phyloP scores from a whole-genome alignment of 2,329 filamentous ascomycete species.

The Trichophyton schoenleinii region DNA sequence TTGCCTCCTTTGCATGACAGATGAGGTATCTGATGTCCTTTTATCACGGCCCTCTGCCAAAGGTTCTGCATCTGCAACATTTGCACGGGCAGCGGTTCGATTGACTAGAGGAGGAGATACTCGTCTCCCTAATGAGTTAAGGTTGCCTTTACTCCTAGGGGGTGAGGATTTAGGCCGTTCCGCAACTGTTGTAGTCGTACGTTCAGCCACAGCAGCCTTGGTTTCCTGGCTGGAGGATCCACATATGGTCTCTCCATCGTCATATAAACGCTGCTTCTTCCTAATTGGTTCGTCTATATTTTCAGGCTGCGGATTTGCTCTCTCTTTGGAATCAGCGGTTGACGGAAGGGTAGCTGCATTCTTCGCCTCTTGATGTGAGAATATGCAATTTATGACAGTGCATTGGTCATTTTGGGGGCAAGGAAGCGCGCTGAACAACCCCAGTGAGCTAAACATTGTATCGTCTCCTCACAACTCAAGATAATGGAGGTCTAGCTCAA shows the following conservation, averaged over 20 bases:
- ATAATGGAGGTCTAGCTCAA: no score
- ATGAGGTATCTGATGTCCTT: background rate
- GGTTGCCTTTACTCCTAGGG: constrained; percentile 10
- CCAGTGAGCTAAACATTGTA: constrained; percentile 43
- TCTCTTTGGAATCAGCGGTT: background rate
- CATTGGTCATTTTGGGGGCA: constrained; percentile 44
- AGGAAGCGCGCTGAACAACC: constrained; percentile 40
- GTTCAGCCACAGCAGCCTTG: background rate
- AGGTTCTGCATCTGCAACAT: background rate
- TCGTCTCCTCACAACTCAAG: background rate
- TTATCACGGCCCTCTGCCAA: background rate
- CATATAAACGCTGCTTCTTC: constrained; percentile 21
- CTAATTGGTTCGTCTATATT: constrained; percentile 15
- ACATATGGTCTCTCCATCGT: background rate
- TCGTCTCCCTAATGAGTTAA: constrained; percentile 17
- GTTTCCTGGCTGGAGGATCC: background rate
- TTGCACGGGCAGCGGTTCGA: background rate
- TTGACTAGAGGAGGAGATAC: constrained; percentile 23
- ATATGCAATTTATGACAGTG: constrained; percentile 45
- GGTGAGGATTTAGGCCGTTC: background rate
- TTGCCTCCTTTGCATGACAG: constrained; percentile 14
- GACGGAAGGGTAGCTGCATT: constrained; percentile 9
- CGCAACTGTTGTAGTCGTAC: background rate
- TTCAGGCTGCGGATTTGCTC: background rate
- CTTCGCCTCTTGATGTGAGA: constrained; percentile 35